Evolutionary conservation across 495 filamentous ascomycete genomes (phyloP).

Genomic region (Collariella sp.): DNA sequence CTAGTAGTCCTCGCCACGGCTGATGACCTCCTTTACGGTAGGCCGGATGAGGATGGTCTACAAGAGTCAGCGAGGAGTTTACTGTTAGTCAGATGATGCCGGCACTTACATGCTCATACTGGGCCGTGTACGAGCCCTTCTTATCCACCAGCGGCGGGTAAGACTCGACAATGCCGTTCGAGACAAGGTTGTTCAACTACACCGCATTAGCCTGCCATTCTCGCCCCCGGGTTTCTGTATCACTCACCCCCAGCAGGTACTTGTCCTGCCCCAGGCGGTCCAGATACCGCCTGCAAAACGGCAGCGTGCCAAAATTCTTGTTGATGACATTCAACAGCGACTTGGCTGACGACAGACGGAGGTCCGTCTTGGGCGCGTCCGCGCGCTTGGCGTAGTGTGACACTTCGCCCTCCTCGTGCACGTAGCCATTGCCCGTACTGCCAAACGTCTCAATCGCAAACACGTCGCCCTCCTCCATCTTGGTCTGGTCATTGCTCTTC

Average conservation of each 20-base stretch:
- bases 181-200: conserved; percentile 84
- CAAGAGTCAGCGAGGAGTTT: conserved; percentile 18
- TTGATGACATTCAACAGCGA: conserved; percentile 75
- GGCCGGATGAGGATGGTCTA: conserved; percentile 83
- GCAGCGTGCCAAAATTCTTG: conserved; percentile 86
- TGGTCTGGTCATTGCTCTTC: conserved; percentile 67
- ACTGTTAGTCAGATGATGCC: neutral
- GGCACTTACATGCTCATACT: conserved; percentile 80
- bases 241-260: conserved; percentile 70
- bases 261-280: conserved; percentile 82
- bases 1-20: conserved; percentile 83
- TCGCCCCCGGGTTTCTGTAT: neutral
- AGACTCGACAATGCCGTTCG: conserved; percentile 74
- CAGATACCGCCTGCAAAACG: conserved; percentile 78
- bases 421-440: conserved; percentile 79
- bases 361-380: conserved; percentile 57
- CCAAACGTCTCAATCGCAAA: conserved; percentile 95
- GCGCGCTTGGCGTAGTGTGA: conserved; percentile 65
- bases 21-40: conserved; percentile 87
- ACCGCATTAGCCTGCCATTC: neutral
- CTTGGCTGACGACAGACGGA: conserved; percentile 69
- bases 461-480: conserved; percentile 91
- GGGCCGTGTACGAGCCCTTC: conserved; percentile 92
- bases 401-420: conserved; percentile 72
- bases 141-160: conserved; percentile 86